Evolutionary conservation across 352 stramenopile species (phyloP).

Genomic region (Phytophthora meadii): DNA sequence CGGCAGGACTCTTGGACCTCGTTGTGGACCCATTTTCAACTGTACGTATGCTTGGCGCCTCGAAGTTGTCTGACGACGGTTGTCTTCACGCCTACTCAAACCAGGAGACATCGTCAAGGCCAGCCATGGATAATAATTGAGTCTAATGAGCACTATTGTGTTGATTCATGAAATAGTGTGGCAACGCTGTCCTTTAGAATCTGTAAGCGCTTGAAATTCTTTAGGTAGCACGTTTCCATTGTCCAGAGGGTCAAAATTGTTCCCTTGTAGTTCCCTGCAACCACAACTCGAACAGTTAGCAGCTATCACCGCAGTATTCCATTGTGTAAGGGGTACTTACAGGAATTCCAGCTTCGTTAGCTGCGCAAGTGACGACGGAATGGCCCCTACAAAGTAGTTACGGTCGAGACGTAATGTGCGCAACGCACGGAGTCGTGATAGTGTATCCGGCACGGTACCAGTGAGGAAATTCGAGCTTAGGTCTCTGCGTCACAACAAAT

Average conservation of each 20-base stretch:
- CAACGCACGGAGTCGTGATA: constrained; percentile 47
- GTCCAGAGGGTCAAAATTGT: constrained; percentile 52
- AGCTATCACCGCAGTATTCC: no score
- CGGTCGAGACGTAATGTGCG: constrained; percentile 60
- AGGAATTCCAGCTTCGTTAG: constrained; percentile 62
- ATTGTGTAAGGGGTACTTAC: constrained; percentile 32
- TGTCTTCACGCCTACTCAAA: constrained; percentile 62
- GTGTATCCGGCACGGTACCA: constrained; percentile 49
- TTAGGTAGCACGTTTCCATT: constrained; percentile 48
- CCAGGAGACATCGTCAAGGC: not conserved
- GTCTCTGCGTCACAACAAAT: constrained; percentile 11
- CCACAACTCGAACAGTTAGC: not conserved
- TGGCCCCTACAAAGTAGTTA: constrained; percentile 55
- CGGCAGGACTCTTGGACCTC: constrained; percentile 56
- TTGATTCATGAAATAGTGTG: constrained; percentile 32
- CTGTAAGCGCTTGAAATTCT: constrained; percentile 51
- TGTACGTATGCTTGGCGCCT: constrained; percentile 59
- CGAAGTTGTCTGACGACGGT: constrained; percentile 57
- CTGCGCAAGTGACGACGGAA: constrained; percentile 51
- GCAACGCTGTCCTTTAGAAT: constrained; percentile 44
- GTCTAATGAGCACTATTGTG: not conserved
- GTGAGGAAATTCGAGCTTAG: constrained; percentile 77
- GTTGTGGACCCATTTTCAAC: constrained; percentile 63
- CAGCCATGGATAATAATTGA: constrained; percentile 16
- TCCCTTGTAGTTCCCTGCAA: constrained; percentile 56